Base-by-base conservation (phyloP, 768 basidiomycete species). In the Chlorophyllum brunneum region DNA sequence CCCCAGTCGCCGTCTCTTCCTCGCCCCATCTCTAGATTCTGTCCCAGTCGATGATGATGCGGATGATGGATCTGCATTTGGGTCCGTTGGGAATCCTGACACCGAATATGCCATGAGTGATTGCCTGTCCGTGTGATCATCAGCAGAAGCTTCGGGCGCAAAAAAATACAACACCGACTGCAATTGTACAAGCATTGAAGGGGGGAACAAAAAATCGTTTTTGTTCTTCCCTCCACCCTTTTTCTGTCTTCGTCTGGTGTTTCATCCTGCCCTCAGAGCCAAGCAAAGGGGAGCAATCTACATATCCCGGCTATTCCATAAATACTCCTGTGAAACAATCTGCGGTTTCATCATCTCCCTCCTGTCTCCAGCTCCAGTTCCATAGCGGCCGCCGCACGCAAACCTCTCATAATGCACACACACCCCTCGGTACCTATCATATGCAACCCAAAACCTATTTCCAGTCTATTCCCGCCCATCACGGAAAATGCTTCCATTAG, bases 81-180 rank as follows among this genome's bases (percentile, higher is more conserved):
- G 37, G 4, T 16, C 26, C 3, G 26, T 15, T 50, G 48, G 48
- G 40, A 50, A 50, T n/a, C 39, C 48, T 22, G 48, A 50, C 39
- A 50, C 48, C 5, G 38, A 40, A 22, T 41, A 29, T 11, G 39
- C 48, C 48, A 50, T 50, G 13, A 18, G 11, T 46, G 45, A 46
- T 46, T 34, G 18, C 31, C 31, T 46, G 27, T 20, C 5, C 30
- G 15, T 16, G n/a, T n/a, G 20, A 22, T 24, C 45, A 46, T 33
- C 45, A 46, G 18, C 31, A 22, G 7, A 29, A n/a, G 13, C 16
- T 38, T 7, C 16, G 8, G n/a, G n/a, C 11, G 10, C 8, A 24
- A 41, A 41, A 24, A 23, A 41, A 24, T n/a, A 22, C 6, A 2
- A 22, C 40, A 22, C 18, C 3, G 5, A 26, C 20, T 10, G 18